Evolutionary conservation across 257 asterid genomes (phyloP).

Genomic region (Eucommia ulmoides): DNA sequence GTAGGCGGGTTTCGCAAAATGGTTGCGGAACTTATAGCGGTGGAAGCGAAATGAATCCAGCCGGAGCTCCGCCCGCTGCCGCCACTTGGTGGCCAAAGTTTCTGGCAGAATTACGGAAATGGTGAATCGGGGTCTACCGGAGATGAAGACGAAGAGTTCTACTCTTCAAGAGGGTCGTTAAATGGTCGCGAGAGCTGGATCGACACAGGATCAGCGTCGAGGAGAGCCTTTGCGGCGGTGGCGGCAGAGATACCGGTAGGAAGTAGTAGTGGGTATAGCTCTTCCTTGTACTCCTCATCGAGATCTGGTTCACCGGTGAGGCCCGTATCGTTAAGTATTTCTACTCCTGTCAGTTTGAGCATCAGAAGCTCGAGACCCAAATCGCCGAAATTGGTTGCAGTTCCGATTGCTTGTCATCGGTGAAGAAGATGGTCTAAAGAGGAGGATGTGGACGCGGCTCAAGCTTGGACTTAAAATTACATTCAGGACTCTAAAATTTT

Average conservation of each 20-base stretch:
- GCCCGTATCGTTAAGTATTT: constrained; percentile 66
- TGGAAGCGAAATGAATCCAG: constrained; percentile 16
- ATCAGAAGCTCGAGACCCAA: constrained; percentile 41
- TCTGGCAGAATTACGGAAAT: constrained; percentile 20
- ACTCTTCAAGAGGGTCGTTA: constrained; percentile 69
- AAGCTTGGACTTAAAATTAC: too few relatives aligned
- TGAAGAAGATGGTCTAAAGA: too few relatives aligned
- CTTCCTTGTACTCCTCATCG: constrained; percentile 58
- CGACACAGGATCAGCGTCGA: constrained; percentile 58
- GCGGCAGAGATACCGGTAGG: constrained; percentile 24
- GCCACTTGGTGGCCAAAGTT: constrained; percentile 30
- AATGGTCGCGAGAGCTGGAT: constrained; percentile 50
- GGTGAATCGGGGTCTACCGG: constrained; percentile 32
- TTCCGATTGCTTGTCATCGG: too few relatives aligned
- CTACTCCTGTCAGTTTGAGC: constrained; percentile 62
- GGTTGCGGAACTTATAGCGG: constrained; percentile 14
- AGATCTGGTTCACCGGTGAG: constrained; percentile 64
- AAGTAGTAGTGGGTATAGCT: constrained; percentile 24
- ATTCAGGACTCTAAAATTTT: too few relatives aligned
- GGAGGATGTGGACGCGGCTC: too few relatives aligned
- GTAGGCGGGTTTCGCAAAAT: constrained; percentile 5
- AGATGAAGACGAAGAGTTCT: constrained; percentile 56
- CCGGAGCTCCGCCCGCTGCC: constrained; percentile 96
- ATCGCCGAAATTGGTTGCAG: constrained; percentile 75
- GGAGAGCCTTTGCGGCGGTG: constrained; percentile 40